Percentiles rank a stretch among this genome's conserved stretches.
Conservation (phyloP, 148 eudicot genomes). For the Camellia sinensis region DNA sequence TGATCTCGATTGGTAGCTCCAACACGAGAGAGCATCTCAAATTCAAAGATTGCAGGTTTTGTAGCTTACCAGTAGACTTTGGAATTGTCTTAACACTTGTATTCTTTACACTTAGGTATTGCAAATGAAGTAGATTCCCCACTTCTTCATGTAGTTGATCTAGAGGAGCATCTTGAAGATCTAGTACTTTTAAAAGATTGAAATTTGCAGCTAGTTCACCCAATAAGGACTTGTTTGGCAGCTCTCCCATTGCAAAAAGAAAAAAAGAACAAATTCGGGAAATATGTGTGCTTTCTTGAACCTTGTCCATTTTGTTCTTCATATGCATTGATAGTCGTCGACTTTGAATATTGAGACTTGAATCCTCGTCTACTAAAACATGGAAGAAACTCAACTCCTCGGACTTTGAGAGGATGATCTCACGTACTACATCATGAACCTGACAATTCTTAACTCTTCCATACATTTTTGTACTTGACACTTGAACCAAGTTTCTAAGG, state of each 20-base stretch:
- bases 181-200: slow-evolving; percentile 5
- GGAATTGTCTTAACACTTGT: background rate
- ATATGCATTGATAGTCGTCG: background rate
- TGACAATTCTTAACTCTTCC: background rate
- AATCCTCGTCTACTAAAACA: background rate
- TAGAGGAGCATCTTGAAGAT: background rate
- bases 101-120: background rate
- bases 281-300: background rate
- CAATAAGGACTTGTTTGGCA: background rate
- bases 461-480: background rate
- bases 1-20: background rate
- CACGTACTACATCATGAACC: background rate
- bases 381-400: background rate
- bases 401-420: background rate
- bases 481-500: slow-evolving; percentile 1
- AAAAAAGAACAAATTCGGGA: background rate
- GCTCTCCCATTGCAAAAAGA: background rate
- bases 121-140: slow-evolving; percentile 4
- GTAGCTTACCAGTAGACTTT: slow-evolving; percentile 10
- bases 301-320: background rate
- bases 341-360: background rate
- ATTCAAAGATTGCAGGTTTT: background rate
- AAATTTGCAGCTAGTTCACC: background rate
- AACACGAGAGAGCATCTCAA: background rate
- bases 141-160: background rate